Conservation (phyloP, 768 basidiomycete genomes). For the Amanita jacksonii region DNA sequence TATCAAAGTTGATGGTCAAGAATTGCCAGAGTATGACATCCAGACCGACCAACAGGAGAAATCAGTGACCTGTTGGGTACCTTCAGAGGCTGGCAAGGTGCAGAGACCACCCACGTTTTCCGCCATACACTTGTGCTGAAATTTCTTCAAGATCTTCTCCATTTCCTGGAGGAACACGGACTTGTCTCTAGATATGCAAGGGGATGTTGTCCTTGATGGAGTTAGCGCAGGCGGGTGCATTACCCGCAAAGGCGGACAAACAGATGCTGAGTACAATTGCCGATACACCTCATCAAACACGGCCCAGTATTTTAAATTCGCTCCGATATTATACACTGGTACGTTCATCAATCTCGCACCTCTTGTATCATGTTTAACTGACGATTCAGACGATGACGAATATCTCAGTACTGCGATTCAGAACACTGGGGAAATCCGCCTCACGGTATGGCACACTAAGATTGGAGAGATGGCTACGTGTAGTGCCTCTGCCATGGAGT, state of each 20-base stretch:
- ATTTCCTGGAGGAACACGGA: neutral
- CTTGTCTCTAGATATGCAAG: neutral
- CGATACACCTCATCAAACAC: conserved; percentile 2
- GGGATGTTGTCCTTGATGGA: neutral
- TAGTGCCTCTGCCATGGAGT: neutral
- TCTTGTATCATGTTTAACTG: neutral
- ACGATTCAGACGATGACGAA: conserved; percentile 17
- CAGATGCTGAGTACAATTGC: neutral
- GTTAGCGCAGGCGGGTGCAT: neutral
- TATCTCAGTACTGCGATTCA: conserved; percentile 10
- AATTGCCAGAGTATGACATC: conserved; percentile 3
- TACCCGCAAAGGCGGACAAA: neutral
- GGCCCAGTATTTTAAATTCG: conserved; percentile 7
- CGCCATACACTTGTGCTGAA: neutral
- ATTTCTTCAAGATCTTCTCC: neutral
- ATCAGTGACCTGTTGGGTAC: conserved; percentile 12
- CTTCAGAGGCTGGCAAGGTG: conserved; percentile 11
- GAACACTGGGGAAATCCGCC: conserved; percentile 14
- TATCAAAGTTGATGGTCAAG: conserved; percentile 1
- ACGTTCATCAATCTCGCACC: neutral
- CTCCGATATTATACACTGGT: conserved; percentile 10
- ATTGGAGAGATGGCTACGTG: too few relatives aligned
- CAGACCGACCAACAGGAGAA: conserved; percentile 7
- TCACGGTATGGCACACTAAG: conserved; percentile 2
- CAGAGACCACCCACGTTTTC: neutral